Conservation (phyloP, 768 basidiomycete genomes). For the Termitomyces sp. region DNA sequence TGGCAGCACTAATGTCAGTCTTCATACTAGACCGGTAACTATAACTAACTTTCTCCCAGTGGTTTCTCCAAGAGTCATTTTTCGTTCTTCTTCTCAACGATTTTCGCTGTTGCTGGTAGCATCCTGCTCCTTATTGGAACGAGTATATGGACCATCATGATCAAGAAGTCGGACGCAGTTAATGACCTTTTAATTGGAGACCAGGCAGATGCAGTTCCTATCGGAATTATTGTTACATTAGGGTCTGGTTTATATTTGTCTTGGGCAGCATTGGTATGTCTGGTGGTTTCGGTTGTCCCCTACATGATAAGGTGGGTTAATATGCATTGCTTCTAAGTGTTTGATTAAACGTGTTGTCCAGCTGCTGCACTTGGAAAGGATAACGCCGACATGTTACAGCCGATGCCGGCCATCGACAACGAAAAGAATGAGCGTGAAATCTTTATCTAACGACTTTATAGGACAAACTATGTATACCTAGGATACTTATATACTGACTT, state of each 20-base stretch:
- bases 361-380: conserved; percentile 80
- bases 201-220: conserved; percentile 28
- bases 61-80: conserved; percentile 62
- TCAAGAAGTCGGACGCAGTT: conserved; percentile 58
- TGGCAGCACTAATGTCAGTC: conserved; percentile 67
- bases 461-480: neutral
- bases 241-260: conserved; percentile 62
- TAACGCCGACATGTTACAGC: conserved; percentile 23
- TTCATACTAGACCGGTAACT: conserved; percentile 2
- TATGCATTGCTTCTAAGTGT: neutral
- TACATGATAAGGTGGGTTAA: conserved; percentile 70
- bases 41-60: conserved; percentile 31
- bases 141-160: conserved; percentile 73
- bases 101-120: conserved; percentile 56
- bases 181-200: conserved; percentile 46
- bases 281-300: conserved; percentile 63
- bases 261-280: conserved; percentile 73
- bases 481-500: neutral
- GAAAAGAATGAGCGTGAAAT: neutral
- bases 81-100: conserved; percentile 65
- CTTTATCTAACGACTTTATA: conserved; percentile 1
- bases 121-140: conserved; percentile 65
- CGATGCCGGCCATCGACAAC: conserved; percentile 20
- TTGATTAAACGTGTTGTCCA: conserved; percentile 20
- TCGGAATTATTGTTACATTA: conserved; percentile 62